These are phyloP conservation scores for Trichoderma pleuroti DNA, from an alignment of 2,329 filamentous ascomycete species.

Conservation along the genomic window DNA sequence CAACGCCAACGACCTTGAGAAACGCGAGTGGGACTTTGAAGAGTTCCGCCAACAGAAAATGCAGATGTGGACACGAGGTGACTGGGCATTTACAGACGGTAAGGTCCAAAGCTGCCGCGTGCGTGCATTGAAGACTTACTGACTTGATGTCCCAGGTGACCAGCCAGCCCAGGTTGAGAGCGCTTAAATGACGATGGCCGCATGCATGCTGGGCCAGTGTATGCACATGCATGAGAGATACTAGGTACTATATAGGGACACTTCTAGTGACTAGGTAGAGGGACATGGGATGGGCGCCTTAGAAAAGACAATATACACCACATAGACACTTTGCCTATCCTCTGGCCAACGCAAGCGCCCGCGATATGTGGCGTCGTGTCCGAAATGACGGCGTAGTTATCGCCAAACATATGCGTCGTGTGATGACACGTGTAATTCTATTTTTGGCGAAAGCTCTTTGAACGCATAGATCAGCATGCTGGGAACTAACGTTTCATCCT, in stretches of 20 bases:
- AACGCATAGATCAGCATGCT: neutral
- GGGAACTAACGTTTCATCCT: neutral
- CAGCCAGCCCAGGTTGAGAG: neutral
- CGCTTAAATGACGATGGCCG: neutral
- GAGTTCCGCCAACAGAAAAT: slow-evolving; percentile 76
- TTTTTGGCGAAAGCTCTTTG: neutral
- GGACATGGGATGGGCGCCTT: neutral
- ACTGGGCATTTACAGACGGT: slow-evolving; percentile 44
- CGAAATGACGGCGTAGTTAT: neutral
- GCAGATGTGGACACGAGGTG: slow-evolving; percentile 50
- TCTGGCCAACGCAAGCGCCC: neutral
- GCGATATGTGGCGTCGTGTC: neutral
- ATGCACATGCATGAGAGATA: neutral
- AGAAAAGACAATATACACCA: neutral
- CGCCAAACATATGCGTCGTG: neutral
- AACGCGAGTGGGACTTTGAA: slow-evolving; percentile 81
- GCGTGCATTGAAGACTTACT: neutral
- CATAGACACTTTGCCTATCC: neutral
- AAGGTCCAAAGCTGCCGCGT: neutral
- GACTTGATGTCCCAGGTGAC: neutral
- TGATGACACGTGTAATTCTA: neutral
- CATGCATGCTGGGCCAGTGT: neutral
- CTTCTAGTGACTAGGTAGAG: neutral
- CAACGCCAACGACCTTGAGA: slow-evolving; percentile 54
- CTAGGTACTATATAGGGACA: neutral